These are phyloP conservation scores for Diutina mesorugosa DNA, from an alignment of 1,139 yeast species.

Conservation along the genomic window DNA sequence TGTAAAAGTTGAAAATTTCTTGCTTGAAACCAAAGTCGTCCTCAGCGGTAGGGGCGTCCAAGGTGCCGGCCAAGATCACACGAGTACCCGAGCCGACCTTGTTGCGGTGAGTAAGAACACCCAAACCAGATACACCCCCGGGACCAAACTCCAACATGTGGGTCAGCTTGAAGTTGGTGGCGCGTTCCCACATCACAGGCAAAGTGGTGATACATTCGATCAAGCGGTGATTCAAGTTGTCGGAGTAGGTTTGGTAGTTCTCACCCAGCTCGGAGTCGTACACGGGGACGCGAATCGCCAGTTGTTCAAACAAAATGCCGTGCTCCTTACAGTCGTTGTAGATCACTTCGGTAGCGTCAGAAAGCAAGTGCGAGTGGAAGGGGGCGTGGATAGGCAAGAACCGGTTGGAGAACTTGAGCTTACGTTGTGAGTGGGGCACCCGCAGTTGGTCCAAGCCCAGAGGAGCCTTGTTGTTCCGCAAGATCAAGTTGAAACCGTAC, in stretches of 20 bases:
- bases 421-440: conserved; percentile 86
- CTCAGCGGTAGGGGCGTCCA: conserved; percentile 47
- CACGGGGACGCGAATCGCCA: conserved; percentile 68
- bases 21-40: conserved; percentile 92
- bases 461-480: conserved; percentile 91
- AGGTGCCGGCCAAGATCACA: conserved; percentile 82
- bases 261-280: conserved; percentile 81
- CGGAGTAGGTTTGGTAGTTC: conserved; percentile 41
- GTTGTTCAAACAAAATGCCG: conserved; percentile 42
- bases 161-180: conserved; percentile 70
- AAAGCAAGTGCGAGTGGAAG: conserved; percentile 83
- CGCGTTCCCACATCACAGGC: conserved; percentile 90
- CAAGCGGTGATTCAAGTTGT: conserved; percentile 38
- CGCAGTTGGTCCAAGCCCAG: conserved; percentile 92
- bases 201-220: conserved; percentile 74
- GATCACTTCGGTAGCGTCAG: conserved; percentile 57
- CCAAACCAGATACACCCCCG: conserved; percentile 95
- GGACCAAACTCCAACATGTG: conserved; percentile 97
- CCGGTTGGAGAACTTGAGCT: conserved; percentile 82
- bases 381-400: conserved; percentile 95
- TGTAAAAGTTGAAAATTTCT: conserved; percentile 71
- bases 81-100: conserved; percentile 98
- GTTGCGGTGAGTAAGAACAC: conserved; percentile 90
- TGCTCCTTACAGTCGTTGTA: conserved; percentile 44
- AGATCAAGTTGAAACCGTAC: conserved; percentile 84